Evolutionary conservation across 2,329 filamentous ascomycete genomes (phyloP), one percentile per base, ranked within the genome.

Genomic region (Myriangium duriaei): DNA sequence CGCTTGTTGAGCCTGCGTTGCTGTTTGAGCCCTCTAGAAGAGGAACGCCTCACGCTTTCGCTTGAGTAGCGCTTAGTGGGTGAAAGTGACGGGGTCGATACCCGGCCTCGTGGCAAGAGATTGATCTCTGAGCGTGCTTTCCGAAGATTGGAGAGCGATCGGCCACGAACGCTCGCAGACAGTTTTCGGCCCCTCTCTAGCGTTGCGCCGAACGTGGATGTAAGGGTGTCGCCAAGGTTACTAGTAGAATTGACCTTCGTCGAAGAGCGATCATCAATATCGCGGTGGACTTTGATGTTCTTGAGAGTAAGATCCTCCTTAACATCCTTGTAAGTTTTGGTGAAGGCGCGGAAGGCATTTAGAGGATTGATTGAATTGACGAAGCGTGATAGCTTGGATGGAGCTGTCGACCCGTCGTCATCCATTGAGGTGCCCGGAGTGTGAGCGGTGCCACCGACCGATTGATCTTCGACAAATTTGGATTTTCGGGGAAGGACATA

Each of bases 1-100:
- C 71, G 65, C 55, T 74, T 75, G 29, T 64, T 59, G 19, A 78
- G 56, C 44, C 72, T 74, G 41, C 67, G 61, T 47, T 76, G 70
- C 47, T 66, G 69, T 34, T 67, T 60, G 4, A 77, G 55, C 37
- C 77, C 73, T 46, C 67, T 70, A 2, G 70, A 74, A 2, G 64
- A 63, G 15, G 67, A 62, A 21, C 71, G 51, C 17, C 33, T 18
- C n/a, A 37, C 15, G 17, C 17, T 38, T 28, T 39, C 30, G 29
- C 32, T n/a, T 32, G 16, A 21, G 9, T n/a, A 47, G 29, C 17
- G 7, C 11, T 30, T 19, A n/a, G 29, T 19, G 36, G 52, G 51
- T 9, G 54, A 57, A 4, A 51, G 38, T 5, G 49, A 47, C 12
- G 51, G 40, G 4, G 52, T 57, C 2, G 56, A 58, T 16, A 58